A percentile compares a stretch with the other conserved stretches of the same genome.
phyloP scores from a whole-genome alignment of 306 rosid genomes.

The Calophaca sinica region DNA sequence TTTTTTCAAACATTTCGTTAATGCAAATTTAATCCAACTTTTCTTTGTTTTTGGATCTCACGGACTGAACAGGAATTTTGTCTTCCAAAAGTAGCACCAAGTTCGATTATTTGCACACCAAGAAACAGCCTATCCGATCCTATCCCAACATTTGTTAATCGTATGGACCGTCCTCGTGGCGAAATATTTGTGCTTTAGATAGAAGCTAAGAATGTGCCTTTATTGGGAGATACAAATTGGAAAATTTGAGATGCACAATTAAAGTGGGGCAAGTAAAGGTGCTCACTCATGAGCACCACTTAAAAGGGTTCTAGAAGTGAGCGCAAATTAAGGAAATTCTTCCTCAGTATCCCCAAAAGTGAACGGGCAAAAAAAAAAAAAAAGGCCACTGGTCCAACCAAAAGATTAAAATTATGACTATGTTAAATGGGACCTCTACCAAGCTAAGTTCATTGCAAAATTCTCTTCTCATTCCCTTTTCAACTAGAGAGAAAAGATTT shows the following conservation, averaged over 20 bases:
- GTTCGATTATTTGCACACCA: constrained; percentile 24
- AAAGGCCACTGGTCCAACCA: constrained; percentile 46
- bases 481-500: background rate
- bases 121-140: constrained; percentile 29
- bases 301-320: constrained; percentile 52
- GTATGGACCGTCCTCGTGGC: constrained; percentile 44
- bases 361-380: constrained; percentile 42
- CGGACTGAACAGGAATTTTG: constrained; percentile 11
- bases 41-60: constrained; percentile 15
- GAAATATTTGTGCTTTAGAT: background rate
- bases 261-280: constrained; percentile 48
- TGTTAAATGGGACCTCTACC: constrained; percentile 37
- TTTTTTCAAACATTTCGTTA: background rate
- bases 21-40: constrained; percentile 1
- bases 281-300: constrained; percentile 54
- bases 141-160: constrained; percentile 44
- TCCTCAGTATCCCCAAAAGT: constrained; percentile 47
- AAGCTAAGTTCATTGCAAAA: constrained; percentile 45
- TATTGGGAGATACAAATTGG: constrained; percentile 46
- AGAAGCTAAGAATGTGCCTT: constrained; percentile 42
- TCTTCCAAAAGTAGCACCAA: constrained; percentile 36
- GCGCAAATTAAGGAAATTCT: constrained; percentile 72
- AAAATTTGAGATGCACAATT: constrained; percentile 42
- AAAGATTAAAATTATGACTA: constrained; percentile 43
- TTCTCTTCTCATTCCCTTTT: constrained; percentile 39